Percentiles rank a stretch among this genome's conserved stretches.
phyloP scores from a whole-genome alignment of 345 rosid genomes.

The Salix koriyanagi region DNA sequence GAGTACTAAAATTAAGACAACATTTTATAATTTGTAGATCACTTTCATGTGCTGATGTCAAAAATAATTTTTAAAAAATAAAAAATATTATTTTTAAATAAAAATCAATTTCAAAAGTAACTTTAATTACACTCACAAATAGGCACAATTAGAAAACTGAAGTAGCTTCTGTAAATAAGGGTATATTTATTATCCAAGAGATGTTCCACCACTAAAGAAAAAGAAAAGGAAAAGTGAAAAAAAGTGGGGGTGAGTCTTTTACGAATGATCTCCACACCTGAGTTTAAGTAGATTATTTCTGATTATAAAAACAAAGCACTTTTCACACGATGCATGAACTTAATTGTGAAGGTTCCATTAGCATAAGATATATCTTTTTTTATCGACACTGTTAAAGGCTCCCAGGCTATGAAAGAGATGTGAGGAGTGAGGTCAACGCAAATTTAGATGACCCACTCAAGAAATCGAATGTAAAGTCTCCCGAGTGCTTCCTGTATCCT shows the following conservation, averaged over 20 bases:
- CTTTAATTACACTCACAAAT: no score
- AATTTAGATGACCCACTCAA: slow-evolving; percentile 29
- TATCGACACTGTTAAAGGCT: background rate
- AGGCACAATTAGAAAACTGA: background rate
- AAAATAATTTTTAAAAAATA: no score
- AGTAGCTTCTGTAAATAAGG: slow-evolving; percentile 13
- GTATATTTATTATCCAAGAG: background rate
- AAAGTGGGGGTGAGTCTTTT: slow-evolving; percentile 5
- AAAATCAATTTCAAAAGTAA: no score
- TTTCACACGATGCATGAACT: slow-evolving; percentile 17
- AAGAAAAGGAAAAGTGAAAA: background rate
- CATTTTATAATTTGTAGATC: no score
- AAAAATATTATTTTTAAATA: no score
- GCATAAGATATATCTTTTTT: background rate
- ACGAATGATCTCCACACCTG: background rate
- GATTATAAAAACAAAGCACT: slow-evolving; percentile 25
- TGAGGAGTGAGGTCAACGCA: slow-evolving; percentile 38
- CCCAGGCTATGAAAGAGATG: slow-evolving; percentile 21
- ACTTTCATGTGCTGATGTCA: no score
- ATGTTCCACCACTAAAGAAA: slow-evolving; percentile 9
- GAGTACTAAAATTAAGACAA: no score
- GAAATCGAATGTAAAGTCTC: slow-evolving; percentile 17
- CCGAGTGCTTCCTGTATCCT: slow-evolving; percentile 16
- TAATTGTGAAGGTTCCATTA: slow-evolving; percentile 18
- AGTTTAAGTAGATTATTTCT: slow-evolving; percentile 6